phyloP scores from a whole-genome alignment of 441 rosid species.

The Pelargonium cotyledonis region DNA sequence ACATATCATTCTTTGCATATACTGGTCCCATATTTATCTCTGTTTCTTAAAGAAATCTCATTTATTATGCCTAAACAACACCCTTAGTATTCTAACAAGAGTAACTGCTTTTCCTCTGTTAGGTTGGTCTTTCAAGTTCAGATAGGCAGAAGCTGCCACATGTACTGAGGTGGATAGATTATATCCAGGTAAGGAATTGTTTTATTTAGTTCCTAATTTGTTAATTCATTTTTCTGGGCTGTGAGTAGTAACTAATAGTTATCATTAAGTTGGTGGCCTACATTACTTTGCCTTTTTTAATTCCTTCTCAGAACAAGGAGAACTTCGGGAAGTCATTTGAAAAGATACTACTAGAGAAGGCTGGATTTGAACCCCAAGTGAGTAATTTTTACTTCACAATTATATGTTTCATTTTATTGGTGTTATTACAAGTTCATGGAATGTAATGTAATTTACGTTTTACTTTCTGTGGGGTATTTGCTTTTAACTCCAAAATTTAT shows the following conservation, averaged over 20 bases:
- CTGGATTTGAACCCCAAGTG: constrained; percentile 53
- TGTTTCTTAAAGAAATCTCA: background rate
- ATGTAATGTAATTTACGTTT: background rate
- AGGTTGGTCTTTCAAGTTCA: constrained; percentile 49
- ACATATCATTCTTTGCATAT: background rate
- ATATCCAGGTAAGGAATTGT: constrained; percentile 55
- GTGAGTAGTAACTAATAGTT: too few species aligned
- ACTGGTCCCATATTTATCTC: background rate
- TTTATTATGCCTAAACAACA: constrained; percentile 1
- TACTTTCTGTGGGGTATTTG: background rate
- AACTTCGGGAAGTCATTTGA: constrained; percentile 40
- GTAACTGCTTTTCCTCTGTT: constrained; percentile 22
- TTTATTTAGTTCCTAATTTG: background rate
- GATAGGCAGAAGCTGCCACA: constrained; percentile 52
- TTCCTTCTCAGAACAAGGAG: constrained; percentile 48
- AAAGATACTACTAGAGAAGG: constrained; percentile 46
- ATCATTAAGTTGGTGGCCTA: background rate
- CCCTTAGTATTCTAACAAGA: constrained; percentile 12
- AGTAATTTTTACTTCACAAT: constrained; percentile 18
- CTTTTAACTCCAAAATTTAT: background rate
- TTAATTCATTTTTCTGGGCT: background rate
- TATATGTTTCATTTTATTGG: background rate
- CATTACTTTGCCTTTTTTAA: background rate
- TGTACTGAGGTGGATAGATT: constrained; percentile 83
- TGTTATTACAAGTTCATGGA: background rate